Conservation (phyloP, 78 protist species). For the Dictyostelium purpureum region DNA sequence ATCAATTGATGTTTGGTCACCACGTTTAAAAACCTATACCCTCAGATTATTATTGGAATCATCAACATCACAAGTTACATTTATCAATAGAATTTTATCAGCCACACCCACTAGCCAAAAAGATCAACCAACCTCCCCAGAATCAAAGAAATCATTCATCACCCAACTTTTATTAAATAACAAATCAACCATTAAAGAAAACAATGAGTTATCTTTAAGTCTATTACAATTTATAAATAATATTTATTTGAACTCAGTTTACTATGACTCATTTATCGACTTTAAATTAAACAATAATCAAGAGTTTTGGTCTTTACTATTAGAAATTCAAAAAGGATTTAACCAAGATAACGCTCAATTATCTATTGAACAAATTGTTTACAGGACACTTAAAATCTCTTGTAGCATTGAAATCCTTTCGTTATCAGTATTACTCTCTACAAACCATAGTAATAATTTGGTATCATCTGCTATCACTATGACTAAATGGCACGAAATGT, state of each 20-base stretch:
- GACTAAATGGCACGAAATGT: neutral
- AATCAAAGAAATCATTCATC: neutral
- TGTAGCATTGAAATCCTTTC: neutral
- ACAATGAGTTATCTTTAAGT: neutral
- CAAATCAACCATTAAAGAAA: neutral
- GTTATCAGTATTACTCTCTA: neutral
- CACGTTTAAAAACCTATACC: neutral
- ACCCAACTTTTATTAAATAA: constrained; percentile 6
- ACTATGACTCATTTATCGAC: neutral
- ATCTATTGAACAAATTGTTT: neutral
- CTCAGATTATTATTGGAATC: constrained; percentile 2
- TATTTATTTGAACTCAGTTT: constrained; percentile 29
- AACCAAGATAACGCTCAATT: too few relatives aligned
- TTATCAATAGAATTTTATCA: neutral
- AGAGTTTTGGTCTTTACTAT: constrained; percentile 24
- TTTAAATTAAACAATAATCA: neutral
- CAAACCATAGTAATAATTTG: neutral
- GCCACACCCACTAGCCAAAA: too few relatives aligned
- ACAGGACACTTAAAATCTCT: neutral
- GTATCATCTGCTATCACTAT: neutral
- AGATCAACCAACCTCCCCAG: too few relatives aligned
- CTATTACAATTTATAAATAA: neutral
- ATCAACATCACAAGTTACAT: constrained; percentile 29
- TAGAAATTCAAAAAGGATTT: neutral
- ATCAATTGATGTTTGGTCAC: neutral